Base-by-base conservation (phyloP, 495 filamentous ascomycete species). In the Penicillium roqueforti region DNA sequence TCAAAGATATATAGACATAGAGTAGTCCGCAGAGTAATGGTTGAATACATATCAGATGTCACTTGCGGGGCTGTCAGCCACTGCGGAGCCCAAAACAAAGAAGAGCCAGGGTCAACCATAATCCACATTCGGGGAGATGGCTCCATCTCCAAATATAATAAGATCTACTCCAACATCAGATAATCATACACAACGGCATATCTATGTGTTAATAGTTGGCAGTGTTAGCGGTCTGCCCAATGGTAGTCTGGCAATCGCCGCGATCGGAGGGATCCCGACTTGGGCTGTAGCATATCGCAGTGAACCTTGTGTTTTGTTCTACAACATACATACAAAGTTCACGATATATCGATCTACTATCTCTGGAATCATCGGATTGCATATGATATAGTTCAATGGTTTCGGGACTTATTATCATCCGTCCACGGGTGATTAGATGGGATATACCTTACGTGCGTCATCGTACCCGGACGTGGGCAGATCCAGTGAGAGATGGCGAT, bases 31-130 rank as follows among this genome's bases (percentile, higher is more conserved):
- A 38, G 16, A 40, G 16, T 8, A n/a, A 42, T 42, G 18, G 1
- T 22, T 25, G 22, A 16, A 43, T 7, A n/a, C 23, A 45, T 45
- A 37, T 43, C 26, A 52, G 39, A 52, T 63, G 60, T 62, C 34
- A 60, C 38, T 32, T 59, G 60, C 60, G 63, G 60, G 63, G 63
- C 57, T 60, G 55, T 60, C 63, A 66, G 63, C 63, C 63, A 66
- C 63, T 61, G 63, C 63, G 63, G 63, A 63, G 60, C 57, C 54
- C 38, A 37, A 49, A 54, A 44, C 31, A 38, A 20, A 41, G 45
- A 26, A 49, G 53, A 49, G 44, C 38, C 49, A 51, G 49, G 49
- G 38, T 43, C 38, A 44, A 11, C 29, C 19, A 37, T 28, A 55
- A 34, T 47, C 44, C 44, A 48, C 45, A n/a, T 16, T 41, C 29